Conservation (phyloP, 2,329 filamentous ascomycete species). For the Pleomassaria siparia region DNA sequence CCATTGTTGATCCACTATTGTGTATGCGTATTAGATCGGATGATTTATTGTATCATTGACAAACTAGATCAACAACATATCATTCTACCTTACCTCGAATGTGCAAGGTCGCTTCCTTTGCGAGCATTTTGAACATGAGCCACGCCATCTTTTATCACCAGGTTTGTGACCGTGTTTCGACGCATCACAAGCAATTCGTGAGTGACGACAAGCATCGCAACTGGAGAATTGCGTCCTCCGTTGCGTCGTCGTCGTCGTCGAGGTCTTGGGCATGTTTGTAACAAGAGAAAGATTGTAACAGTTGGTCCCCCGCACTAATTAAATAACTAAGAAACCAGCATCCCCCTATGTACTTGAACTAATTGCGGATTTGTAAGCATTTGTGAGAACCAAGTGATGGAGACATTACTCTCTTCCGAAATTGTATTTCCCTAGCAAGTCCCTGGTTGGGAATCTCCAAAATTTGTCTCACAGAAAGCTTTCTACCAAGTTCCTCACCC, state of each 20-base stretch:
- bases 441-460: too few relatives aligned
- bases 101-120: conserved; percentile 5
- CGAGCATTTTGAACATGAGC: conserved; percentile 7
- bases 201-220: conserved; percentile 14
- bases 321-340: too few relatives aligned
- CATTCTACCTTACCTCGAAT: conserved; percentile 6
- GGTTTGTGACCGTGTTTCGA: conserved; percentile 5
- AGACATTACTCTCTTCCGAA: not conserved
- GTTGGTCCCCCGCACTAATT: too few relatives aligned
- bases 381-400: too few relatives aligned
- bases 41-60: too few relatives aligned
- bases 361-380: too few relatives aligned
- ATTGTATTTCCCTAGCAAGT: not conserved
- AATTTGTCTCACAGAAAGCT: conserved; percentile 7
- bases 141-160: conserved; percentile 2
- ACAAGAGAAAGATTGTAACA: too few relatives aligned
- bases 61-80: not conserved
- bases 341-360: too few relatives aligned
- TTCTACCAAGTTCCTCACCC: conserved; percentile 29
- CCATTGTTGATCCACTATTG: conserved; percentile 6
- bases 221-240: conserved; percentile 15
- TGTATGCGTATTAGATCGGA: not conserved
- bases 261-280: too few relatives aligned
- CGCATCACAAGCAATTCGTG: conserved; percentile 15
- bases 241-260: too few relatives aligned